These are phyloP conservation scores for Raffaelea ambrosiae DNA, from an alignment of 2,329 filamentous ascomycete species.

Conservation along the genomic window DNA sequence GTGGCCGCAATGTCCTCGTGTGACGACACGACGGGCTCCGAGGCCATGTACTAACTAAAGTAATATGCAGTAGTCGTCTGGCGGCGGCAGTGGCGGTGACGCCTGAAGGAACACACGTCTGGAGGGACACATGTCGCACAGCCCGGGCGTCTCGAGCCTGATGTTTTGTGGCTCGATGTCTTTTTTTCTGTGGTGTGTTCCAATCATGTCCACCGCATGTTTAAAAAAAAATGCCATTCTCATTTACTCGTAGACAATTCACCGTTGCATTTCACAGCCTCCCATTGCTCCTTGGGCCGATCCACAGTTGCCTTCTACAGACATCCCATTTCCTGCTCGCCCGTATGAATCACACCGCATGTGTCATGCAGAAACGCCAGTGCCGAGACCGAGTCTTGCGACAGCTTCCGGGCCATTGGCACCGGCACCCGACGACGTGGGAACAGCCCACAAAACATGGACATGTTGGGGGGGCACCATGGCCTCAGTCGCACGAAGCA, in stretches of 20 bases:
- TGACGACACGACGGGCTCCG: too few relatives aligned
- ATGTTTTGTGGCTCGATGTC: slow-evolving; percentile 8
- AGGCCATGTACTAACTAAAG: too few relatives aligned
- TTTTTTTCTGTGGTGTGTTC: neutral
- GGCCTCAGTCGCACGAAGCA: too few relatives aligned
- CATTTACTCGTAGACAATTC: neutral
- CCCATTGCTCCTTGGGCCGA: too few relatives aligned
- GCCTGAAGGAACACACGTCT: neutral
- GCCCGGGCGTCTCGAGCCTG: slow-evolving; percentile 2
- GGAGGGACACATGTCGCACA: neutral
- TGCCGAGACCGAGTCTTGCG: neutral
- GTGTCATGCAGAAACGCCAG: slow-evolving; percentile 4
- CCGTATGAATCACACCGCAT: slow-evolving; percentile 4
- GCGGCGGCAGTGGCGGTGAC: neutral
- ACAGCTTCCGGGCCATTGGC: neutral
- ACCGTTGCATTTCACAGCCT: neutral
- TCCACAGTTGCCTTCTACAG: too few relatives aligned
- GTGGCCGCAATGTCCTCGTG: too few relatives aligned
- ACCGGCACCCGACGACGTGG: neutral
- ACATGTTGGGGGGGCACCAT: too few relatives aligned
- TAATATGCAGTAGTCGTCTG: slow-evolving; percentile 5
- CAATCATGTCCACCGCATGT: too few relatives aligned
- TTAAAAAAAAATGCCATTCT: too few relatives aligned
- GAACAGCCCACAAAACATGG: too few relatives aligned
- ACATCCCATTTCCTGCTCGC: neutral